Base-by-base conservation (phyloP, 2,329 filamentous ascomycete genomes). In the Exophiala alcalophila region DNA sequence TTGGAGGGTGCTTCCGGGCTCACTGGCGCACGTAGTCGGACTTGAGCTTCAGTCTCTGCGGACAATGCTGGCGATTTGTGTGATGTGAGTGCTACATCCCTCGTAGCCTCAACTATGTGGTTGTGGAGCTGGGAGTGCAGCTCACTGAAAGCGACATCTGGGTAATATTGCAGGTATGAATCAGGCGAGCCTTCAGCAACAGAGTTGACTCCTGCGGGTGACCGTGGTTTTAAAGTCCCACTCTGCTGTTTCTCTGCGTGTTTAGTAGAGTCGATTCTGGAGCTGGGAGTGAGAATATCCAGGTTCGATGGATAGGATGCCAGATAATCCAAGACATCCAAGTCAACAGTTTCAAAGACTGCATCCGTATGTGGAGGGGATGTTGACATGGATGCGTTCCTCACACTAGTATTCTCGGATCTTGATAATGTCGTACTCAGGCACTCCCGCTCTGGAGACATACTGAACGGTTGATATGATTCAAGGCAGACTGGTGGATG, bases 261-360 rank as follows among this genome's bases (percentile, higher is more conserved):
- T 7, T 8, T 25, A 7, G n/a, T 8, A n/a, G n/a, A n/a, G n/a
- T 37, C 5, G 8, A 5, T 7, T 8, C 33, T 5, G 7, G 33
- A 16, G 21, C 16, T 37, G 21, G 33, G 5, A 11, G 33, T 14
- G 5, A 37, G 33, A 5, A 37, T 4, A 9, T 37, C 33, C 21
- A 37, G 11, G 14, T 37, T 37, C 5, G 21, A 37, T 4, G 33
- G 33, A 26, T 26, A 24, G 10, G 33, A 37, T 12, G 33, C 33
- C 6, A 37, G 33, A 37, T 37, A 37, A 20, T 37, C 15, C 33
- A 37, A 25, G 9, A 37, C 33, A n/a, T 37, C 33, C 5, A 37
- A 14, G 15, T 37, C 33, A 26, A 37, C 33, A 20, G 9, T 15
- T n/a, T 26, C 21, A 8, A 37, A 6, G 9, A 24, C 21, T 26